Base-by-base conservation (phyloP, 768 basidiomycete genomes). In the Lactarius deliciosus region DNA sequence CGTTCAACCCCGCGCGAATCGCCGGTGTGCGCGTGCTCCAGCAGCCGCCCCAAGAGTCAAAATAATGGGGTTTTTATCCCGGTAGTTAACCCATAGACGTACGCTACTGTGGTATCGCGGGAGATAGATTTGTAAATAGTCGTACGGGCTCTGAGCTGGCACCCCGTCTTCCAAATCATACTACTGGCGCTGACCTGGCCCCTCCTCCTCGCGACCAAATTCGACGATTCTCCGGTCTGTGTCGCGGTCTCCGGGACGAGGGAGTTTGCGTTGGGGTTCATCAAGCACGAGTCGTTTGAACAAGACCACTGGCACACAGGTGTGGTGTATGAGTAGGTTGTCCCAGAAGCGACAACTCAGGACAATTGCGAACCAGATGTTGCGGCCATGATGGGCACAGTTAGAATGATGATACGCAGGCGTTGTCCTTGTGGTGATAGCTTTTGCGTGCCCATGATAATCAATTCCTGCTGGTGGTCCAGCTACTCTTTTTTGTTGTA, bases 1-100 rank as follows among this genome's bases (percentile, higher is more conserved):
- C 90, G 18, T 96, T 96, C 86, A 94, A 94, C 79, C 90, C 92
- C 22, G 89, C 94, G 57, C 85, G 93, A 72, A 85, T 94, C 76
- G 88, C 93, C 22, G 94, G 94, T 66, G 90, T 89, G 55, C 85
- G 90, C 69, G 83, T 94, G 74, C 77, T 94, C 71, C 81, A 74
- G 25, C 65, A 72, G 28, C 82, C 57, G 16, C 61, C 63, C 25
- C 50, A 63, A 45, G 61, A 70, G 66, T 60, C 61, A 28, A 64
- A 71, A 63, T 69, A 64, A 59, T 65, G 50, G 50, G 50, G 47
- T 20, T 25, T 11, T 7, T 28, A 38, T 13, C 36, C 25, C 5
- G 38, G 60, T 50, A 65, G 60, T 41, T 7, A 3, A 41, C 40
- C 22, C 61, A 54, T 58, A 53, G 47, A 58, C 32, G 56, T 15